A percentile compares a stretch with the other conserved stretches of the same genome.
Evolutionary conservation across 2,329 filamentous ascomycete species (phyloP).

Genomic region (Neofusicoccum cordaticola): DNA sequence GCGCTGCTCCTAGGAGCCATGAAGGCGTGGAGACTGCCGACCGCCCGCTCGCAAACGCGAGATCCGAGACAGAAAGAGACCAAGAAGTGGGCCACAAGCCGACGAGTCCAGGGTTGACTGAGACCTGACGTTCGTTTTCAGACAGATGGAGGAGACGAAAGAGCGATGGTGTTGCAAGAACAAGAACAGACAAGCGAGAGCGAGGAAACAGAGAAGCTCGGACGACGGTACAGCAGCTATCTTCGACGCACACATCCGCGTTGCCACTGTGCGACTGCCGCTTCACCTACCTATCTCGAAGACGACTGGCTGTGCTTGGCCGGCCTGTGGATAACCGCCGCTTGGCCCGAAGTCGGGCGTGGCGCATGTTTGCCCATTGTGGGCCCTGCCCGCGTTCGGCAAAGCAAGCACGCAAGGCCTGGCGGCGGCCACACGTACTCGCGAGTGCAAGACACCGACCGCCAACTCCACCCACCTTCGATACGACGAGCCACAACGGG

Average conservation of each 20-base stretch:
- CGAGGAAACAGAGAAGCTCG: background rate
- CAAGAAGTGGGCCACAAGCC: background rate
- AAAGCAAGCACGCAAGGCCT: background rate
- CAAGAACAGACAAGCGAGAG: background rate
- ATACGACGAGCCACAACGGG: background rate
- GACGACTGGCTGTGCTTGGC: background rate
- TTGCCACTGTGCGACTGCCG: background rate
- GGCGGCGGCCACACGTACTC: no score
- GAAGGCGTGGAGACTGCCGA: no score
- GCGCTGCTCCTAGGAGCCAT: no score
- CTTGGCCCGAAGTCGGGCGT: background rate
- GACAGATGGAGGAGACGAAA: background rate
- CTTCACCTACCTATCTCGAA: no score
- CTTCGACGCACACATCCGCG: background rate
- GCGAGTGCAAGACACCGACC: background rate
- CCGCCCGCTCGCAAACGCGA: background rate
- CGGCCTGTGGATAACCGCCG: no score
- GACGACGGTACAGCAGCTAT: background rate
- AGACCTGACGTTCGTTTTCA: background rate
- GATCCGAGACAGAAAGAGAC: background rate
- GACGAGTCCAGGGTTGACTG: background rate
- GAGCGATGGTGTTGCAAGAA: background rate
- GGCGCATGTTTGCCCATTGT: background rate
- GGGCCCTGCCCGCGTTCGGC: background rate
- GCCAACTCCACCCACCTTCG: background rate